Percentiles rank a stretch among this genome's conserved stretches.
Conservation (phyloP, 176 grass and related monocot genomes). For the Alloteropsis semialata region DNA sequence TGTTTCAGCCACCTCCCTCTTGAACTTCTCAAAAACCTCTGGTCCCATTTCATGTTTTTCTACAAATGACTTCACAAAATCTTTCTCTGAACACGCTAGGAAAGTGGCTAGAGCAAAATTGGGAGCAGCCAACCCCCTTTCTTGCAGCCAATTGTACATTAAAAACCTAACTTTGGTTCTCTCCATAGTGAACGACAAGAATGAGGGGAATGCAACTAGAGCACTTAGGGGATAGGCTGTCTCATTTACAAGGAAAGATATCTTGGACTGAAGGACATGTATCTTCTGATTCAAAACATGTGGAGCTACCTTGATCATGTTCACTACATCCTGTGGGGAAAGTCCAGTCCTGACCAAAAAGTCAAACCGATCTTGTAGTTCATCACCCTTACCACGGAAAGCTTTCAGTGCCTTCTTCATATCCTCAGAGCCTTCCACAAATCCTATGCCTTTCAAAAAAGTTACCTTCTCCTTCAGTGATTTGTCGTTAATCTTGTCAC, state of each 20-base stretch:
- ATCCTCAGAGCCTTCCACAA: conserved; percentile 43
- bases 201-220: conserved; percentile 40
- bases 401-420: conserved; percentile 50
- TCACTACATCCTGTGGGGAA: conserved; percentile 40
- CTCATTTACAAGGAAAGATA: conserved; percentile 47
- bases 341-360: conserved; percentile 54
- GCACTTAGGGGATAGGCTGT: conserved; percentile 44
- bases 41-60: conserved; percentile 28
- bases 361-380: conserved; percentile 50
- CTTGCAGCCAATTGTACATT: conserved; percentile 61
- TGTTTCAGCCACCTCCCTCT: conserved; percentile 20
- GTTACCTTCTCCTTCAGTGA: conserved; percentile 39
- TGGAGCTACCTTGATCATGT: conserved; percentile 52
- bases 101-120: conserved; percentile 41
- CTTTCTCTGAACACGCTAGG: conserved; percentile 50
- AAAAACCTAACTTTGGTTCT: conserved; percentile 48
- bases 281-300: conserved; percentile 59
- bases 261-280: conserved; percentile 49
- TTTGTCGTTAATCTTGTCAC: neutral
- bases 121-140: conserved; percentile 32
- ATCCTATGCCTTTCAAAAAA: conserved; percentile 55
- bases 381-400: conserved; percentile 63
- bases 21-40: conserved; percentile 48
- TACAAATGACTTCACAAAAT: conserved; percentile 30
- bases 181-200: conserved; percentile 44